Base-by-base conservation (phyloP, 257 asterid genomes). In the Cordia subcordata region DNA sequence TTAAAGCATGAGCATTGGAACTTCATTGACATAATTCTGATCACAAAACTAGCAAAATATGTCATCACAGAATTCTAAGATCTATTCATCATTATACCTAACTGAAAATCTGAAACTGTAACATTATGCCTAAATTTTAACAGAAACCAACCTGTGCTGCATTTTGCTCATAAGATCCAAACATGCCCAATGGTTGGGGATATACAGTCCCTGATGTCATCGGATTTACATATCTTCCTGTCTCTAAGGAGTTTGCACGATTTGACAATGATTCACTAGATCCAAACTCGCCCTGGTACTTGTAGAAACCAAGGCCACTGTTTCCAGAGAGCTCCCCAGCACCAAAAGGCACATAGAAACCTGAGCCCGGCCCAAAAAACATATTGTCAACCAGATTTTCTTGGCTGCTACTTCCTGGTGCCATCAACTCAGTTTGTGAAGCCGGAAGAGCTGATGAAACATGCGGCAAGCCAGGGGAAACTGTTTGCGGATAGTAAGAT, bases 141-240 rank as follows among this genome's bases (percentile, higher is more conserved):
- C 12, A 63, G 40, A 17, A 53, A 72, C 90, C 68, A 75, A 93
- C 99, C 99, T 93, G 99, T 38, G 81, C 76, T 70, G 77, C 75
- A 77, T 82, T 87, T 68, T 83, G 99, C 77, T 93, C 99, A 54
- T 93, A 93, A 0, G 95, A 76, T 63, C 99, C 99, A 79, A 81
- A 94, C 75, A 89, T 71, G 71, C 97, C 99, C 73, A 80, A 58
- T 50, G 95, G 87, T 56, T 80, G 99, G 53, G 85, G 94, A 80
- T 89, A 93, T 22, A 83, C 69, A 65, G 85, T 74, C 68, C 96
- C 96, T 66, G 97, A 79, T 65, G 89, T 60, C 75, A 89, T 68
- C 54, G 88, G 96, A 72, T 97, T 75, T 79, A 81, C 66, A 81
- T 81, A 84, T 72, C 94, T 79, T 80, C 90, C 79, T 11, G 92